Evolutionary conservation across 2,329 filamentous ascomycete genomes (phyloP).

Genomic region (Penicillium fuscoglaucum): DNA sequence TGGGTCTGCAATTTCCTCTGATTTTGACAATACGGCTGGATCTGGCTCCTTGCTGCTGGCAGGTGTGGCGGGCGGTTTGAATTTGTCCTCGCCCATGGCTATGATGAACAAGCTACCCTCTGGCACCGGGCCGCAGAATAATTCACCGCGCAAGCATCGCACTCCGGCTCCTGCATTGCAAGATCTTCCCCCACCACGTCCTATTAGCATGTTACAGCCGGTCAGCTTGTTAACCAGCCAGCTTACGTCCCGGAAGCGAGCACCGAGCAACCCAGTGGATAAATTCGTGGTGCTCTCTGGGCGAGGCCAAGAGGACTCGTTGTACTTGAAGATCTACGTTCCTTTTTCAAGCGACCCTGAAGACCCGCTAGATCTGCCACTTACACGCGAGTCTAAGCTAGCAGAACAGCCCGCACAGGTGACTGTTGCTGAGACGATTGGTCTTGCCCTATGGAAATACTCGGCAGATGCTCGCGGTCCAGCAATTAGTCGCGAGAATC

Average conservation of each 20-base stretch:
- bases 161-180: conserved; percentile 53
- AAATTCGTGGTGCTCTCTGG: conserved; percentile 61
- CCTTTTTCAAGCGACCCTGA: conserved; percentile 59
- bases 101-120: conserved; percentile 44
- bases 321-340: conserved; percentile 64
- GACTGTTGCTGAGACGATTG: conserved; percentile 64
- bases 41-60: conserved; percentile 57
- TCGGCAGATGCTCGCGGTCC: conserved; percentile 59
- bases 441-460: conserved; percentile 62
- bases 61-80: conserved; percentile 45
- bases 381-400: conserved; percentile 57
- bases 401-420: conserved; percentile 49
- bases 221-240: conserved; percentile 60
- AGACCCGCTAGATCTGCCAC: conserved; percentile 59
- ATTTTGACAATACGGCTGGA: conserved; percentile 56
- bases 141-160: conserved; percentile 55
- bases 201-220: conserved; percentile 59
- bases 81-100: conserved; percentile 53
- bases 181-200: conserved; percentile 60
- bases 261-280: conserved; percentile 62
- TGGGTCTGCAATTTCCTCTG: conserved; percentile 52
- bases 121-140: conserved; percentile 33
- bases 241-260: conserved; percentile 57
- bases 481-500: conserved; percentile 51
- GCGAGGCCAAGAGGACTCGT: conserved; percentile 59